Percentiles rank a stretch among this genome's conserved stretches.
Evolutionary conservation across 2,329 filamentous ascomycete genomes (phyloP).

Genomic region (Arthroderma sp.): DNA sequence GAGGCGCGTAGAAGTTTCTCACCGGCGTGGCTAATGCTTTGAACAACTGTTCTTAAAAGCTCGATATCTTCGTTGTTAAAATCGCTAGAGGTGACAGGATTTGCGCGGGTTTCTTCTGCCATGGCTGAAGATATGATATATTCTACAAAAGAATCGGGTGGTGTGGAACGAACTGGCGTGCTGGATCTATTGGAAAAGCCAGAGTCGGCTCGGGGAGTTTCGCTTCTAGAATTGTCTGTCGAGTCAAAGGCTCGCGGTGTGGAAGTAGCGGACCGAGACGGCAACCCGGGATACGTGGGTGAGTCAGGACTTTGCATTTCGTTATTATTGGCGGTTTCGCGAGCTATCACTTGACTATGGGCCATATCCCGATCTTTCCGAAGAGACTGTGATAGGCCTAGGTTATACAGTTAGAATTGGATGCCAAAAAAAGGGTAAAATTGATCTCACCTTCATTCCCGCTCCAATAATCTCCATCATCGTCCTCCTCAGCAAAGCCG

Average conservation of each 20-base stretch:
- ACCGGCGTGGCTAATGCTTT: constrained; percentile 37
- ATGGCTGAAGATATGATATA: constrained; percentile 5
- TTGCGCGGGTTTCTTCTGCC: not conserved
- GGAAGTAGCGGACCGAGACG: not conserved
- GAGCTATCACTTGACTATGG: not conserved
- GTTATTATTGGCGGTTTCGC: not conserved
- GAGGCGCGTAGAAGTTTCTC: constrained; percentile 35
- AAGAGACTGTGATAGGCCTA: too few species aligned
- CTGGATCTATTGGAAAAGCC: too few species aligned
- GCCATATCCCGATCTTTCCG: too few species aligned
- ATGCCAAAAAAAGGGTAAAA: too few species aligned
- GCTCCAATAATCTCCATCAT: constrained; percentile 28
- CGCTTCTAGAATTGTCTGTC: not conserved
- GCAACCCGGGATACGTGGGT: not conserved
- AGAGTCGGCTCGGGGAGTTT: not conserved
- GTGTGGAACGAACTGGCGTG: not conserved
- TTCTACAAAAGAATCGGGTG: not conserved
- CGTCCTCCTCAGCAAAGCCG: constrained; percentile 25
- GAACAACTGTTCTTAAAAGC: constrained; percentile 42
- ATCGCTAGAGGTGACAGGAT: not conserved
- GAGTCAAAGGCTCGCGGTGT: constrained; percentile 1
- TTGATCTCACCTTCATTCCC: constrained; percentile 14
- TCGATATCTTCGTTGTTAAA: constrained; percentile 32
- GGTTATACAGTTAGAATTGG: too few species aligned
- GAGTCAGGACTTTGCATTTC: not conserved